Evolutionary conservation across 208 protist genomes (phyloP).

Genomic region (Trypanosoma theileri): DNA sequence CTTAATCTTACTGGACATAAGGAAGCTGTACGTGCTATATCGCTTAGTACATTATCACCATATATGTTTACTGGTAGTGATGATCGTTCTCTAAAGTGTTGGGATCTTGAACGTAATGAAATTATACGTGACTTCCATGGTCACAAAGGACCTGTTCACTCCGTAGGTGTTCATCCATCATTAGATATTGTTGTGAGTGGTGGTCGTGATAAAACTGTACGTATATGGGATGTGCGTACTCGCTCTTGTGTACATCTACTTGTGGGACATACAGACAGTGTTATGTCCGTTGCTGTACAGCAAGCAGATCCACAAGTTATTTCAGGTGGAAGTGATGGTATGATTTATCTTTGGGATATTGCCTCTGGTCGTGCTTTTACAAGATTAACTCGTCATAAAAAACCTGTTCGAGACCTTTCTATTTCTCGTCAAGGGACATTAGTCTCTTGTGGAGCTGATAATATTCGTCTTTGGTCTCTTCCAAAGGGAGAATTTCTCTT

Average conservation of each 20-base stretch:
- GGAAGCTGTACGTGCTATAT: slow-evolving; percentile 84
- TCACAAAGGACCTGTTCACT: slow-evolving; percentile 95
- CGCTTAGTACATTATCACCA: slow-evolving; percentile 91
- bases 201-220: slow-evolving; percentile 93
- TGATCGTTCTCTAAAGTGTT: slow-evolving; percentile 99
- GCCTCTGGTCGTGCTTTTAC: slow-evolving; percentile 54
- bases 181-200: slow-evolving; percentile 99
- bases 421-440: slow-evolving; percentile 93
- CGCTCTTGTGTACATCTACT: slow-evolving; percentile 84
- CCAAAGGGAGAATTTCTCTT: slow-evolving; percentile 95
- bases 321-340: slow-evolving; percentile 92
- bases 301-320: slow-evolving; percentile 91
- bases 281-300: slow-evolving; percentile 90
- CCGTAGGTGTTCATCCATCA: slow-evolving; percentile 93
- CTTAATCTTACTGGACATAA: slow-evolving; percentile 99
- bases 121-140: slow-evolving; percentile 97
- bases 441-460: slow-evolving; percentile 94
- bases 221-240: slow-evolving; percentile 93
- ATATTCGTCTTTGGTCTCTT: slow-evolving; percentile 97
- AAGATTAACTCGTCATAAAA: slow-evolving; percentile 99
- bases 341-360: slow-evolving; percentile 95
- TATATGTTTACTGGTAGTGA: slow-evolving; percentile 99
- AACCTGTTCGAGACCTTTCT: slow-evolving; percentile 93
- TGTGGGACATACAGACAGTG: slow-evolving; percentile 93
- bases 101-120: slow-evolving; percentile 98